Evolutionary conservation across 2,329 filamentous ascomycete species (phyloP), one percentile per base, ranked within the genome.

Genomic region (Penicillium sp.): DNA sequence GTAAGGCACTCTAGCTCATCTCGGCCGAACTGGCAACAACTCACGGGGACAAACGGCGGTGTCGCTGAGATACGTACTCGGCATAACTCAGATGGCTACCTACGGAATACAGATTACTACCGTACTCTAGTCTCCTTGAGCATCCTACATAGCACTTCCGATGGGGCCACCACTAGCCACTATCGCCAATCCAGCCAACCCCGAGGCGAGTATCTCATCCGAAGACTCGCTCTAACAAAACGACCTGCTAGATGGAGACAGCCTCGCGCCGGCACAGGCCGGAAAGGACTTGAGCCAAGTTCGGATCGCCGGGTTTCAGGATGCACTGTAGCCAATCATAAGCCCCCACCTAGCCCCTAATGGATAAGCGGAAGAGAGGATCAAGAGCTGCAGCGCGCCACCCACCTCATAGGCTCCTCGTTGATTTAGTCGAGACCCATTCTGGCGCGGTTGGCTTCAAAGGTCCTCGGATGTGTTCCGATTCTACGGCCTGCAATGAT

Each of bases 241-340:
- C 34, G 37, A 43, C 39, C 39, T 43, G 39, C 39, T 43, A 4
- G 39, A 43, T 43, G 37, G 37, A 40, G 37, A 28, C 14, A 48
- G 34, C 40, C 48, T 51, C 34, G 37, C 34, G 14, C 60, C 61
- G 63, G 63, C 56, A 62, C 49, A 59, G 49, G 28, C 58, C 65
- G 65, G 65, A 66, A 61, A 58, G 49, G 55, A 56, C 42, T 33
- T 50, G 39, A 45, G 51, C 57, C 54, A 58, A 63, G 61, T 64
- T 58, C 57, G 63, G 62, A 65, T 67, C 63, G 57, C 52, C 63
- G 43, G 65, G 64, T 70, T 69, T 66, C 67, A 67, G 60, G 34
- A 56, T 54, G 33, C 40, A 36, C 44, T 46, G 53, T 46, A 54
- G 54, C 60, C 66, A 70, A 67, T 61, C 62, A 64, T 36, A 52